These are phyloP conservation scores for Zygoascus bituminiphila DNA, from an alignment of 805 yeast species.

Conservation along the genomic window DNA sequence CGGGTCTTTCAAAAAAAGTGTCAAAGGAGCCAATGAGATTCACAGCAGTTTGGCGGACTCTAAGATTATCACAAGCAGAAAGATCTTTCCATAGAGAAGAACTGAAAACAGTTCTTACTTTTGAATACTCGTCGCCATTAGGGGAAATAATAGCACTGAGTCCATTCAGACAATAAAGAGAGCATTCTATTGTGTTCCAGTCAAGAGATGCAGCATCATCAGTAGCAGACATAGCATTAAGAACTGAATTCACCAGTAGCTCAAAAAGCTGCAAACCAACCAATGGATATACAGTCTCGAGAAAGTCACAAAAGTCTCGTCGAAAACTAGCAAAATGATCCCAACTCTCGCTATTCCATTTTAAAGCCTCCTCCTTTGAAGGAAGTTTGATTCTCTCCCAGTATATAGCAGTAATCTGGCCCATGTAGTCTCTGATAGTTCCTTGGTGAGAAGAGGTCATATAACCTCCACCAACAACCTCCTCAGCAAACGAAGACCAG, in stretches of 20 bases:
- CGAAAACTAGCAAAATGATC: constrained; percentile 64
- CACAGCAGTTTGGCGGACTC: constrained; percentile 43
- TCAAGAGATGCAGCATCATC: neutral
- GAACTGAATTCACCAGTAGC: constrained; percentile 28
- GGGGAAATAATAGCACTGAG: constrained; percentile 45
- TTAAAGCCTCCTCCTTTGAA: neutral
- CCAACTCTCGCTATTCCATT: constrained; percentile 30
- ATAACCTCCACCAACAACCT: constrained; percentile 27
- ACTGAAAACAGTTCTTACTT: constrained; percentile 22
- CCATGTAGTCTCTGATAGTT: constrained; percentile 22
- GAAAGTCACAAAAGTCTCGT: constrained; percentile 66
- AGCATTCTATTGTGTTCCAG: constrained; percentile 47
- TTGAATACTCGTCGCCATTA: constrained; percentile 26
- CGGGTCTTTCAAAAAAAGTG: constrained; percentile 44
- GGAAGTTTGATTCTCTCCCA: constrained; percentile 55
- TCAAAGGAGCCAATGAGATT: constrained; percentile 51
- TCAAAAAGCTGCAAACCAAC: constrained; percentile 47
- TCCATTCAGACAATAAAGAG: constrained; percentile 49
- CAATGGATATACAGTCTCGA: constrained; percentile 61
- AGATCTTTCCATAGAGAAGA: constrained; percentile 26
- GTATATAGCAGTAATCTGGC: constrained; percentile 50
- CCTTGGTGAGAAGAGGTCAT: constrained; percentile 9
- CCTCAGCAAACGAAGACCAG: constrained; percentile 29
- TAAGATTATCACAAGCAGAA: constrained; percentile 17
- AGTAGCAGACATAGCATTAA: constrained; percentile 5